These are phyloP conservation scores for Coprinellus micaceus DNA, from an alignment of 768 basidiomycete genomes.

Conservation along the genomic window DNA sequence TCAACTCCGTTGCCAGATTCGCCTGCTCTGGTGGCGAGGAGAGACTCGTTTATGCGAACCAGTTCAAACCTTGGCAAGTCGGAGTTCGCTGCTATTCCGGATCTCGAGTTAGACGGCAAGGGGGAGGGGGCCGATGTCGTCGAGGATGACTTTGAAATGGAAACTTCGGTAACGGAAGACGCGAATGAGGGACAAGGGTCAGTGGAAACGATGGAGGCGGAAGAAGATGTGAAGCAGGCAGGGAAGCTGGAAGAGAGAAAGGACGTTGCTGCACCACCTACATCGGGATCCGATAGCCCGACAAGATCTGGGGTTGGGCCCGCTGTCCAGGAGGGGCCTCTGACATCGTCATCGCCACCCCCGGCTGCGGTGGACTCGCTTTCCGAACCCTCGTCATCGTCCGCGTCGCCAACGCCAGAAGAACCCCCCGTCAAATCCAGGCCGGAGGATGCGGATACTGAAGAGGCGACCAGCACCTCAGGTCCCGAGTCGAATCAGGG, in stretches of 20 bases:
- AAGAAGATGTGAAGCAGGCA: not conserved
- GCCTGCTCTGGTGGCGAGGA: slow-evolving; percentile 16
- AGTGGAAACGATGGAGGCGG: not conserved
- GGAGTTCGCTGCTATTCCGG: not conserved
- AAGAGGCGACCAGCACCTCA: too few species aligned
- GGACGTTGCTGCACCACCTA: not conserved
- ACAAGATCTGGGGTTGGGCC: not conserved
- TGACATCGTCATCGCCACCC: not conserved
- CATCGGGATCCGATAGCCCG: not conserved
- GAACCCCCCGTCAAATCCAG: too few species aligned
- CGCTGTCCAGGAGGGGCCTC: not conserved
- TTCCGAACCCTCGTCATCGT: not conserved
- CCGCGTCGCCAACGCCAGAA: not conserved
- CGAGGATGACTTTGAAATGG: not conserved
- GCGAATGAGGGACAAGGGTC: not conserved
- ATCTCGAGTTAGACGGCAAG: slow-evolving; percentile 1
- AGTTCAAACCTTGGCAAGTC: not conserved
- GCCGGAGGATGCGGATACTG: too few species aligned
- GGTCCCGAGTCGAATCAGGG: too few species aligned
- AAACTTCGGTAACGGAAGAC: not conserved
- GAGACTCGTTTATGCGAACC: not conserved
- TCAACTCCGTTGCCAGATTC: slow-evolving; percentile 44
- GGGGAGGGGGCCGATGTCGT: not conserved
- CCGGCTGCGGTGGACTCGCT: too few species aligned
- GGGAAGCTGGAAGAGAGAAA: not conserved